Base-by-base conservation (phyloP, 1,284 basidiomycete species). In the Heterobasidion irregulare region DNA sequence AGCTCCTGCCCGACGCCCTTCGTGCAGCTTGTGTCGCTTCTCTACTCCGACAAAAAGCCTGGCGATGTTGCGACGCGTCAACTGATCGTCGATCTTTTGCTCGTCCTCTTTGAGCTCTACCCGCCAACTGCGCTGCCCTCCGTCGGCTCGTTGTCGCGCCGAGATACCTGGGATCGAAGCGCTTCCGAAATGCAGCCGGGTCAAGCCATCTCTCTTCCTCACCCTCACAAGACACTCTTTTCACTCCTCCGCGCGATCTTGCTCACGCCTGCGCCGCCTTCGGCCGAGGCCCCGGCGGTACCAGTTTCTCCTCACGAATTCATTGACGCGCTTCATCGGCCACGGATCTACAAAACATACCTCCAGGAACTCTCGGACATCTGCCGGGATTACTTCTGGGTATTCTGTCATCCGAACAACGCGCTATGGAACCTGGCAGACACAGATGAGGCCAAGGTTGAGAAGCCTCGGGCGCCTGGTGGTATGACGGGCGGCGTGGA, bases 401-500 rank as follows among this genome's bases (percentile, higher is more conserved):
- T 99, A 54, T 98, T 98, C 72, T 98, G 96, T 67, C 97, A 99
- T 68, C 87, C 89, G 2, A 88, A 88, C 64, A 99, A 99, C 65
- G 83, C 84, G 0, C 85, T 96, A 48, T 98, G 94, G 94, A 75
- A 85, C 15, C 72, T 95, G 32, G 72, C 77, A 6, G 86, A 94
- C 62, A 85, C 92, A 0, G 89, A 98, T 64, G 86, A 92, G 66
- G 80, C 75, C 1, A 82, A 82, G 55, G 92, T 95, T 4, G 92
- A 94, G 70, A 89, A 86, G 63, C 97, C 96, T 3, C 82, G 92
- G 41, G 96, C 97, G 2, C 96, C 97, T 0, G 93, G 94, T 7
- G 96, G 96, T 7, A 98, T 98, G 84, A 98, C 97, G 0, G 97
- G 96, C 8, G 96, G 97, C 9, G 97, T 99, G 9, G 96, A 98